Evolutionary conservation across 805 yeast genomes (phyloP).

Genomic region (Starmerella floricola): DNA sequence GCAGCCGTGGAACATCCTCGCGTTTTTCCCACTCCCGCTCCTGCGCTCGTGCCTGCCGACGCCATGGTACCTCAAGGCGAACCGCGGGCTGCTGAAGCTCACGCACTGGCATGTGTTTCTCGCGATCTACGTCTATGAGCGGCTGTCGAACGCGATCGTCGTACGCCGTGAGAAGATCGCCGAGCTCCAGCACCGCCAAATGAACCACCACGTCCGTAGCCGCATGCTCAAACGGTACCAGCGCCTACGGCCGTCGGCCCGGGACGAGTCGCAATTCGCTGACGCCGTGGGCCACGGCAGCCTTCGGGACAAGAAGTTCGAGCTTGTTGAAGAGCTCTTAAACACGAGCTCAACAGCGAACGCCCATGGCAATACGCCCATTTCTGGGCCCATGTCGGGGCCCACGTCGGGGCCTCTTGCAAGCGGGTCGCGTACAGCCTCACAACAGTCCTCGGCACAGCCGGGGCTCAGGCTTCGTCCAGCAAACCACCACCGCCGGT

Average conservation of each 20-base stretch:
- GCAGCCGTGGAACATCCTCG: conserved; percentile 30
- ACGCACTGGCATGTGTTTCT: conserved; percentile 31
- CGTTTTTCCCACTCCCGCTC: conserved; percentile 26
- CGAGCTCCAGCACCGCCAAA: conserved; percentile 16
- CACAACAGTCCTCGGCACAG: background rate
- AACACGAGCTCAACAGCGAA: conserved; percentile 3
- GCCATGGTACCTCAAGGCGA: conserved; percentile 25
- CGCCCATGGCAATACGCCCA: too few species aligned
- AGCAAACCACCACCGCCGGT: conserved; percentile 1
- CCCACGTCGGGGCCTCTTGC: too few species aligned
- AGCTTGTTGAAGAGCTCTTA: conserved; percentile 15
- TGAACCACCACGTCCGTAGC: conserved; percentile 16
- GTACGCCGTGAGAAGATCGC: conserved; percentile 16
- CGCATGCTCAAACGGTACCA: conserved; percentile 4
- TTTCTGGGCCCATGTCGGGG: too few species aligned
- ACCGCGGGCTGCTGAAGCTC: conserved; percentile 28
- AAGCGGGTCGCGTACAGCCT: background rate
- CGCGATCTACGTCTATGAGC: conserved; percentile 28
- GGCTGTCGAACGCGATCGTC: conserved; percentile 13
- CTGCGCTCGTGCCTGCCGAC: conserved; percentile 27
- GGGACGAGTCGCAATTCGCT: background rate
- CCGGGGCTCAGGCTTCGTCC: background rate
- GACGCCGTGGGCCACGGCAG: conserved; percentile 7
- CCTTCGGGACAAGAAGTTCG: conserved; percentile 13
- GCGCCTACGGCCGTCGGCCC: background rate